phyloP scores from a whole-genome alignment of 148 eudicot species.

The Arctostaphylos glauca region DNA sequence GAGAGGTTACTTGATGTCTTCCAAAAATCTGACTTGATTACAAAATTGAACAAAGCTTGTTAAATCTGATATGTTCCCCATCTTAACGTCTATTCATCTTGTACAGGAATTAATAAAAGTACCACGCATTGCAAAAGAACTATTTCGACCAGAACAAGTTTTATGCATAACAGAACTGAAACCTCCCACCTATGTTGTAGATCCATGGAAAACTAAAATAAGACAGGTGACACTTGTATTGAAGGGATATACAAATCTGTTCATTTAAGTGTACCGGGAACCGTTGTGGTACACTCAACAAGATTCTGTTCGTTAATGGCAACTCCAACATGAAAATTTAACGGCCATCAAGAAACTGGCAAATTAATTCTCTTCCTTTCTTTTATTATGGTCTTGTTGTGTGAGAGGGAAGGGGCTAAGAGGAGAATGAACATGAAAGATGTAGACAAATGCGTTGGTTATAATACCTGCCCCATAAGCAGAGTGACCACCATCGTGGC shows the following conservation, averaged over 20 bases:
- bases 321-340: background rate
- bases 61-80: background rate
- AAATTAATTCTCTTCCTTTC: background rate
- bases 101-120: background rate
- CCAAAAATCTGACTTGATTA: background rate
- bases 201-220: background rate
- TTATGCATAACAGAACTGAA: background rate
- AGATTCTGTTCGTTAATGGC: background rate
- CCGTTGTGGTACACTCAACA: background rate
- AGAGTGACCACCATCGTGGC: conserved; percentile 9
- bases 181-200: background rate
- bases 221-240: background rate
- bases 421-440: background rate
- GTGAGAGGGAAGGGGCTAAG: background rate
- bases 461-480: conserved; percentile 15
- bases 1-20: background rate
- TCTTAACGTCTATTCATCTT: background rate
- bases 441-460: background rate
- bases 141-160: background rate
- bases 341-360: background rate
- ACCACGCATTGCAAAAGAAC: background rate
- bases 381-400: background rate
- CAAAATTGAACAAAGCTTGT: background rate
- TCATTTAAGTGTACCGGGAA: background rate
- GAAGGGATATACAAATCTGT: background rate